These are phyloP conservation scores for Serendipita sp. DNA, from an alignment of 768 basidiomycete genomes.

Conservation along the genomic window DNA sequence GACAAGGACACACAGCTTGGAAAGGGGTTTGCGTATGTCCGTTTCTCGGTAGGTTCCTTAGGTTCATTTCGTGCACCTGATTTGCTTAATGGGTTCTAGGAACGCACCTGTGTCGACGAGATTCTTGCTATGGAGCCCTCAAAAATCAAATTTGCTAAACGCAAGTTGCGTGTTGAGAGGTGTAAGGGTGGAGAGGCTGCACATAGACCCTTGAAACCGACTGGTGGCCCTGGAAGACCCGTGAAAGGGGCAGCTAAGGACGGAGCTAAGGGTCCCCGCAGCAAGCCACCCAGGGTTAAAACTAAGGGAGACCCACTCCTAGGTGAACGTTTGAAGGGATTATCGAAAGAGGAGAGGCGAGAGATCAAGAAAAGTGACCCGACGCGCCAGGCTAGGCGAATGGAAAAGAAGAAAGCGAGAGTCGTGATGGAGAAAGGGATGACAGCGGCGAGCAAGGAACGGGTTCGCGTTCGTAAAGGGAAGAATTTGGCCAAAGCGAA, in stretches of 20 bases:
- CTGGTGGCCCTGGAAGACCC: slow-evolving; percentile 14
- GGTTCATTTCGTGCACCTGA: neutral
- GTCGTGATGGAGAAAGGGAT: slow-evolving; percentile 12
- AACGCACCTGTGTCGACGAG: slow-evolving; percentile 84
- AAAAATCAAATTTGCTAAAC: slow-evolving; percentile 83
- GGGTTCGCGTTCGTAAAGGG: slow-evolving; percentile 5
- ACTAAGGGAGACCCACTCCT: slow-evolving; percentile 74
- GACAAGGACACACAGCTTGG: slow-evolving; percentile 88
- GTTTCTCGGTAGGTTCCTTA: slow-evolving; percentile 49
- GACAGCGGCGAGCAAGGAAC: neutral
- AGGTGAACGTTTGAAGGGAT: slow-evolving; percentile 57
- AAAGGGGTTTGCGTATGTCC: slow-evolving; percentile 89
- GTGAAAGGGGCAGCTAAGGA: slow-evolving; percentile 8
- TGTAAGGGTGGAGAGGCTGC: slow-evolving; percentile 36
- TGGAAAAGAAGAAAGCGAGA: slow-evolving; percentile 75
- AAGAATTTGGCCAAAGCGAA: neutral
- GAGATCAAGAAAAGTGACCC: slow-evolving; percentile 60
- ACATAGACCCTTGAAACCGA: slow-evolving; percentile 11
- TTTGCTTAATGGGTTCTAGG: slow-evolving; percentile 29
- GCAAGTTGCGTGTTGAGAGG: slow-evolving; percentile 76
- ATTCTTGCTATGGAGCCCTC: slow-evolving; percentile 60
- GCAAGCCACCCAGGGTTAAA: slow-evolving; percentile 16
- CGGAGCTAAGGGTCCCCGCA: slow-evolving; percentile 9
- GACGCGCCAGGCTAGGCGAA: slow-evolving; percentile 63
- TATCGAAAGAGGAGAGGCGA: slow-evolving; percentile 80